Conservation (phyloP, 495 filamentous ascomycete genomes). For the Neurospora sp. region DNA sequence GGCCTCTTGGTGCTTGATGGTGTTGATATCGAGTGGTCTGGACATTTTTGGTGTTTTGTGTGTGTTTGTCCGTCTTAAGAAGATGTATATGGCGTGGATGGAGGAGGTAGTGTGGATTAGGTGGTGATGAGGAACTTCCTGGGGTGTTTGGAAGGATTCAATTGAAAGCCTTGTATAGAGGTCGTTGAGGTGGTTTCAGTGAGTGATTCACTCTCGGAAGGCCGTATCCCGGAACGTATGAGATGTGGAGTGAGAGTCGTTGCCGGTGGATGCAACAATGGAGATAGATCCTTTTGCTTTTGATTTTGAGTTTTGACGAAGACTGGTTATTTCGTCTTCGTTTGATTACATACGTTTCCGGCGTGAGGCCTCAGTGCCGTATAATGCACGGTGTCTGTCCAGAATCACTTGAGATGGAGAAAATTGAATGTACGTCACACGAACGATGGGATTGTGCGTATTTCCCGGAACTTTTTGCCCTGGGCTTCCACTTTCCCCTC, state of each 20-base stretch:
- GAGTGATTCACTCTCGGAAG: not conserved
- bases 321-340: not conserved
- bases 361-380: not conserved
- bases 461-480: not conserved
- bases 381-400: not conserved
- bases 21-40: slow-evolving; percentile 18
- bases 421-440: not conserved
- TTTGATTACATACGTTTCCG: not conserved
- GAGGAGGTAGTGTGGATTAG: not conserved
- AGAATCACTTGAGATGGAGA: not conserved
- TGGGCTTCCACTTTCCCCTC: not conserved
- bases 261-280: not conserved
- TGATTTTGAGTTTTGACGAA: not conserved
- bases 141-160: not conserved
- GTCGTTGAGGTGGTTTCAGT: not conserved
- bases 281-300: not conserved
- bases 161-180: not conserved
- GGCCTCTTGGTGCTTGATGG: slow-evolving; percentile 43
- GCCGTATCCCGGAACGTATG: not conserved
- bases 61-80: not conserved
- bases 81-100: not conserved
- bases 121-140: not conserved
- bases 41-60: slow-evolving; percentile 17
- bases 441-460: not conserved
- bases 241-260: not conserved